Evolutionary conservation across 768 basidiomycete species (phyloP).

Genomic region (Termitomyces sp.): DNA sequence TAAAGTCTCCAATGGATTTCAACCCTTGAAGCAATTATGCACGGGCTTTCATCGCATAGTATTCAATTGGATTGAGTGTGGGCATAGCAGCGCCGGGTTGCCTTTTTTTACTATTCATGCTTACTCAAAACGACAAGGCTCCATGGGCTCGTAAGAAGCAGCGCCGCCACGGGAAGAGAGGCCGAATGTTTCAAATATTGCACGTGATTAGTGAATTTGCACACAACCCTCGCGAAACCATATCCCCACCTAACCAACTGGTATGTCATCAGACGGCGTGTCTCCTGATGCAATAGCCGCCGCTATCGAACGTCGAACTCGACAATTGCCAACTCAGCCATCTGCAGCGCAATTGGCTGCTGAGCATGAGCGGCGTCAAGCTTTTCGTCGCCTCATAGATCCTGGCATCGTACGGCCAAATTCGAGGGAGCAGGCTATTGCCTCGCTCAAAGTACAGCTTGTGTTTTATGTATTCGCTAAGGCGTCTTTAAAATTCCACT

Average conservation of each 20-base stretch:
- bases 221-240: neutral
- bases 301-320: slow-evolving; percentile 38
- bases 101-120: no score
- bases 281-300: slow-evolving; percentile 34
- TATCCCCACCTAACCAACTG: neutral
- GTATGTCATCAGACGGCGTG: slow-evolving; percentile 15
- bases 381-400: slow-evolving; percentile 71
- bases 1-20: no score
- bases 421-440: slow-evolving; percentile 49
- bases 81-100: no score
- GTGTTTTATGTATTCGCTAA: slow-evolving; percentile 11
- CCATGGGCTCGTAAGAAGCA: no score
- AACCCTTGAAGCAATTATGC: neutral
- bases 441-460: slow-evolving; percentile 55
- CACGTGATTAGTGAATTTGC: neutral
- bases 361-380: slow-evolving; percentile 64
- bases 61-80: no score
- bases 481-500: slow-evolving; percentile 10
- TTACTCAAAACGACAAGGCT: no score
- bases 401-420: slow-evolving; percentile 75
- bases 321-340: slow-evolving; percentile 24
- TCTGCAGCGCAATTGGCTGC: slow-evolving; percentile 33
- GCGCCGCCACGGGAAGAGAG: no score
- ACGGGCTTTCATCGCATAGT: neutral
- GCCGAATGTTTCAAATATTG: neutral